Evolutionary conservation across 2,329 filamentous ascomycete genomes (phyloP).

Genomic region (Myriosclerotinia duriaeana): DNA sequence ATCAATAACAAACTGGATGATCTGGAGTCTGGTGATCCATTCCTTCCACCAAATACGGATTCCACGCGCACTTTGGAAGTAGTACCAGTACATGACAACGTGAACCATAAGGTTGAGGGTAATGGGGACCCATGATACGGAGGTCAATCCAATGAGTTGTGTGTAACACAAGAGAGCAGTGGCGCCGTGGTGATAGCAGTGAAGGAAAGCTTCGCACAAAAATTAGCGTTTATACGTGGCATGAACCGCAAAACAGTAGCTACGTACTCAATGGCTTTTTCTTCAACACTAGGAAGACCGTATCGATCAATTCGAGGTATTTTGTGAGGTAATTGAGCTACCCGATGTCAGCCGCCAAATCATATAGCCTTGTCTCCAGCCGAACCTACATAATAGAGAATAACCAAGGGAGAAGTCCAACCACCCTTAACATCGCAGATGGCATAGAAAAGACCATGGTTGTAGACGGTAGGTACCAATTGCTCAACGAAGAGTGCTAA

Average conservation of each 20-base stretch:
- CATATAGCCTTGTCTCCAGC: background rate
- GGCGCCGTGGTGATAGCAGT: conserved; percentile 98
- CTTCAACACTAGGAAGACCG: conserved; percentile 96
- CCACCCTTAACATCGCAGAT: conserved; percentile 82
- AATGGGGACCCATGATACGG: conserved; percentile 94
- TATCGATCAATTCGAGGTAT: conserved; percentile 93
- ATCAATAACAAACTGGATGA: conserved; percentile 95
- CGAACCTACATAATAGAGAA: conserved; percentile 88
- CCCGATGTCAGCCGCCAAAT: conserved; percentile 42
- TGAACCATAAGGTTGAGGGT: conserved; percentile 90
- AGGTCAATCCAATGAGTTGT: conserved; percentile 86
- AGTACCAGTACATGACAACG: conserved; percentile 99
- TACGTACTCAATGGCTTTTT: conserved; percentile 90
- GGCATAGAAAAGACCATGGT: conserved; percentile 80
- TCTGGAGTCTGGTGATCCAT: conserved; percentile 97
- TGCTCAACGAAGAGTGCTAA: conserved; percentile 88
- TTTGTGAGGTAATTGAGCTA: conserved; percentile 98
- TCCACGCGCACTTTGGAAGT: conserved; percentile 97
- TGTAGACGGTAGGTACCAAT: conserved; percentile 77
- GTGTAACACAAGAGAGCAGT: conserved; percentile 98
- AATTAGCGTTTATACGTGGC: conserved; percentile 39
- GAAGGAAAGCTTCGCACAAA: conserved; percentile 72
- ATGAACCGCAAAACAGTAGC: background rate
- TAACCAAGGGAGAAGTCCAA: conserved; percentile 90
- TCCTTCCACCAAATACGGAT: conserved; percentile 99